Conservation (phyloP, 2,329 filamentous ascomycete genomes). For the Rosellinia necatrix region DNA sequence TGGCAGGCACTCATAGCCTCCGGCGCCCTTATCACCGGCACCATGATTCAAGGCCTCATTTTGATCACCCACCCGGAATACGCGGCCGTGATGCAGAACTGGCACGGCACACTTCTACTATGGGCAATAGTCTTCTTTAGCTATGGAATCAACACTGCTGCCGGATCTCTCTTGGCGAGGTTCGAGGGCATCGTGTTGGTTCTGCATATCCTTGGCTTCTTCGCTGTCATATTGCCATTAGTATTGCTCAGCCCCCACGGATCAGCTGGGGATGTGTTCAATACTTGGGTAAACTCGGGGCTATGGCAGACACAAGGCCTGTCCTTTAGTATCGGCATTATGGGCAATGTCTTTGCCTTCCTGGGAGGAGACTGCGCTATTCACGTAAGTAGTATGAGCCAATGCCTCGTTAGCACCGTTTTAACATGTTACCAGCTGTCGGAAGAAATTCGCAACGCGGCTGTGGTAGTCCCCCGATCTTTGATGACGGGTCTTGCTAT, state of each 20-base stretch:
- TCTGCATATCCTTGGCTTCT: constrained; percentile 51
- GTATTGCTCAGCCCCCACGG: constrained; percentile 38
- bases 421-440: constrained; percentile 42
- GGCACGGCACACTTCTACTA: constrained; percentile 30
- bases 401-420: background rate
- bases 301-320: constrained; percentile 33
- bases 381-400: constrained; percentile 21
- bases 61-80: constrained; percentile 31
- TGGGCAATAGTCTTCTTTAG: constrained; percentile 49
- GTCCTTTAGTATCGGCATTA: constrained; percentile 28
- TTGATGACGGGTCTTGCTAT: constrained; percentile 54
- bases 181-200: constrained; percentile 49
- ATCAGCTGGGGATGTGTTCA: constrained; percentile 38
- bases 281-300: constrained; percentile 33
- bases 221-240: constrained; percentile 46
- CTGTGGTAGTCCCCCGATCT: constrained; percentile 53
- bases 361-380: constrained; percentile 30
- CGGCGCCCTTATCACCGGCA: constrained; percentile 24
- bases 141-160: constrained; percentile 44
- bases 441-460: constrained; percentile 54
- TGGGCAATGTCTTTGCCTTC: constrained; percentile 30
- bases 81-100: constrained; percentile 22
- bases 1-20: constrained; percentile 32
- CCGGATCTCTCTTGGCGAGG: constrained; percentile 40
- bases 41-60: constrained; percentile 31